Conservation (phyloP, 352 stramenopile genomes). For the Blastocystis sp. region DNA sequence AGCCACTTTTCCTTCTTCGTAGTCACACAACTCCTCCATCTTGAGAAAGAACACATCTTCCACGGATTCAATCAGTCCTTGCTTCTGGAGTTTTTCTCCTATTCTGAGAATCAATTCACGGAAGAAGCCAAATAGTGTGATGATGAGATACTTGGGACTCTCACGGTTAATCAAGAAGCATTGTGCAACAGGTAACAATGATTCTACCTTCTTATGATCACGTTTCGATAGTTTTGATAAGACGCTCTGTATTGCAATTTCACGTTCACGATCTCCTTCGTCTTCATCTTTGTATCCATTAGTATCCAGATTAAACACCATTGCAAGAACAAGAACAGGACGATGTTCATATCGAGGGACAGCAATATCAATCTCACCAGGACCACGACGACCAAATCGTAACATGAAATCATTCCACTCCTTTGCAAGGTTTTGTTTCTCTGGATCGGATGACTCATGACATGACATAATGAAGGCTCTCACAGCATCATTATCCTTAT, state of each 20-base stretch:
- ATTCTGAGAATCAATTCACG: neutral
- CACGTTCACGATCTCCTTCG: neutral
- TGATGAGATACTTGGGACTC: conserved; percentile 19
- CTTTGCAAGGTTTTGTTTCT: neutral
- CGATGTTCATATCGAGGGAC: neutral
- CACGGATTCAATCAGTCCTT: neutral
- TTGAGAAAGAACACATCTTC: conserved; percentile 7
- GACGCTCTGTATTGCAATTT: neutral
- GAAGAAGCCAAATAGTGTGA: neutral
- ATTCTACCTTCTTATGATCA: neutral
- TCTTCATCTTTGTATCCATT: neutral
- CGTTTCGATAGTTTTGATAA: neutral
- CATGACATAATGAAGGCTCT: too few relatives aligned
- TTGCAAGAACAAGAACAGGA: neutral
- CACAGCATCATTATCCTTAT: neutral
- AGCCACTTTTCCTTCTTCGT: neutral
- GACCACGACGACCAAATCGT: neutral
- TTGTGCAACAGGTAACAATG: neutral
- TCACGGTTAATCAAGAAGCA: conserved; percentile 39
- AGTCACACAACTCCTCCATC: conserved; percentile 3
- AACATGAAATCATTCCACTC: conserved; percentile 36
- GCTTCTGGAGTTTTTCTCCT: neutral
- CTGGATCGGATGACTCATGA: neutral
- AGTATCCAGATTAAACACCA: neutral
- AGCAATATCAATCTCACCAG: conserved; percentile 5